Evolutionary conservation across 2,329 filamentous ascomycete species (phyloP).

Genomic region (Didymella segeticola): DNA sequence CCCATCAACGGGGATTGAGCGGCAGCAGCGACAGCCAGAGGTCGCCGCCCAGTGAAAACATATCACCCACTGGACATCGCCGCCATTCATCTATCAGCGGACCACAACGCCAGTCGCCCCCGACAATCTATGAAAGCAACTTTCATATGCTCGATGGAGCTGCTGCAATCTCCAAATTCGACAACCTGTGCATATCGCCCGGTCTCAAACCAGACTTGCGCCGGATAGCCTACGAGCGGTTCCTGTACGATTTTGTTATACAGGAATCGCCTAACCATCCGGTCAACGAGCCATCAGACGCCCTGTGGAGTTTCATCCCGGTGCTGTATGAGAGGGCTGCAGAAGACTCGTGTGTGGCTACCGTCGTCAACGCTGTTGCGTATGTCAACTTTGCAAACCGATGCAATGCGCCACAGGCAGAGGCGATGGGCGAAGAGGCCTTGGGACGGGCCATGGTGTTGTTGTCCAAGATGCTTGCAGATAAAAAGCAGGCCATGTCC

Average conservation of each 20-base stretch:
- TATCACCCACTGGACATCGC: conserved; percentile 15
- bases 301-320: conserved; percentile 38
- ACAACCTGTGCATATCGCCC: conserved; percentile 22
- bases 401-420: conserved; percentile 33
- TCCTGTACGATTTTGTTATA: conserved; percentile 42
- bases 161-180: conserved; percentile 7
- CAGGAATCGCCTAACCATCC: conserved; percentile 25
- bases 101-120: not conserved
- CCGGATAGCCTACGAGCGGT: conserved; percentile 38
- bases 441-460: conserved; percentile 31
- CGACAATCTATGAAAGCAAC: not conserved
- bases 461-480: conserved; percentile 32
- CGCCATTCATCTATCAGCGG: conserved; percentile 14
- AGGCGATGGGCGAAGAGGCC: conserved; percentile 30
- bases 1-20: conserved; percentile 26
- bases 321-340: conserved; percentile 29
- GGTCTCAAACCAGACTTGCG: conserved; percentile 27
- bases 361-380: conserved; percentile 33
- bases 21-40: conserved; percentile 19
- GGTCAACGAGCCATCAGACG: conserved; percentile 28
- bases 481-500: conserved; percentile 28
- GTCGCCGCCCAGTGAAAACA: conserved; percentile 21
- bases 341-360: conserved; percentile 32
- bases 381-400: conserved; percentile 40
- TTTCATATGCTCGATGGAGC: not conserved